Evolutionary conservation across 2,329 filamentous ascomycete species (phyloP), one percentile per base, ranked within the genome.

Genomic region (Penicillium sp.): DNA sequence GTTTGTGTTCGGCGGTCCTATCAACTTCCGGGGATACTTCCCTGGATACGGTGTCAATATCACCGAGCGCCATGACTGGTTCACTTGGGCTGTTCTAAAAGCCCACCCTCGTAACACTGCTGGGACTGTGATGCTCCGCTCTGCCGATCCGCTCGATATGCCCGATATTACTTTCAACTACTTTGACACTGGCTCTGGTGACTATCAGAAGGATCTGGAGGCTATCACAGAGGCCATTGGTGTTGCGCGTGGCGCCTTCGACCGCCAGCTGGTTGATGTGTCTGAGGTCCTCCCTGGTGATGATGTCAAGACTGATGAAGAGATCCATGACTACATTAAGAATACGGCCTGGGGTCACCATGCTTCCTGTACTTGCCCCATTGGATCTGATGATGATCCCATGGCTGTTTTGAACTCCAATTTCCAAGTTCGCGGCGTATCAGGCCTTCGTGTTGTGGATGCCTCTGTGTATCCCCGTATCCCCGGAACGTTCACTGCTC

Each of bases 131-230:
- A 80, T 73, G 4, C 81, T 91, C 6, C 77, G 77, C 17, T 86
- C 84, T 0, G 74, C 81, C 0, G 82, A 90, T 67, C 87, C 88
- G 0, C 82, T 84, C 0, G 87, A 89, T 54, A 76, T 80, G 3
- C 88, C 89, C 0, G 71, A 82, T 6, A 88, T 90, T 62, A 76
- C 77, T 50, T 89, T 86, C 76, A 84, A 85, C 71, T 87, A 81
- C 71, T 87, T 73, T 42, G 75, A 69, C 25, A 75, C 74, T 40
- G 74, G 77, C 4, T 73, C 72, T 0, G 62, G 58, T 8, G 62
- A 60, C 41, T 63, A 61, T 38, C 48, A 52, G 7, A 54, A 55
- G 12, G 62, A 64, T 41, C 54, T 64, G 7, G 37, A 54, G 25
- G 60, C 62, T 6, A 56, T 62, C 10, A 55, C 52, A 7, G 58